Evolutionary conservation across 208 protist genomes (phyloP).

Genomic region (Borovskyia barvae): DNA sequence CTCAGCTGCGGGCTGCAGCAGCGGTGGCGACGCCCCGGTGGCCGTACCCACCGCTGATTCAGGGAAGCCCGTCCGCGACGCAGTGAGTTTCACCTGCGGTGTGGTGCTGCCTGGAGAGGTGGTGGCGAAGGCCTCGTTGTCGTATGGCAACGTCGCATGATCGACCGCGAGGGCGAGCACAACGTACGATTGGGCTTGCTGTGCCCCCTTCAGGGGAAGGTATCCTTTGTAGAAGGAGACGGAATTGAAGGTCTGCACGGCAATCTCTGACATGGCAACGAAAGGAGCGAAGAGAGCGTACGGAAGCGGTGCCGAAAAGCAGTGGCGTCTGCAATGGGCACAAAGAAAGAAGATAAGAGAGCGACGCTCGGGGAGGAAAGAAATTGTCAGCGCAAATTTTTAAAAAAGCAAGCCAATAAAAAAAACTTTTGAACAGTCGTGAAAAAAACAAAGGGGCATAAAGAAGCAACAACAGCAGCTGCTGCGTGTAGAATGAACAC

Average conservation of each 20-base stretch:
- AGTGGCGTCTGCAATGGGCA: no score
- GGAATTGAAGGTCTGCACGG: conserved; percentile 38
- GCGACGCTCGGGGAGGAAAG: background rate
- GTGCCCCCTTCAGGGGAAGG: conserved; percentile 47
- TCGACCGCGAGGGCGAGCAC: conserved; percentile 38
- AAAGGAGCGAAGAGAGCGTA: background rate
- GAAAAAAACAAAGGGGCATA: background rate
- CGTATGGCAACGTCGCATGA: conserved; percentile 4
- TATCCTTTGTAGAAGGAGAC: conserved; percentile 78
- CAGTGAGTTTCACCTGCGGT: background rate
- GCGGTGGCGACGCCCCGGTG: background rate
- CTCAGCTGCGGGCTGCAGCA: background rate
- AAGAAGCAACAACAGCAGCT: no score
- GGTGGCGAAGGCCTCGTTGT: conserved; percentile 7
- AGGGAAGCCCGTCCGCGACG: background rate
- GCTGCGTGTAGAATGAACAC: no score
- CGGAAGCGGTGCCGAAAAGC: background rate
- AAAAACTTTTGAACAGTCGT: background rate
- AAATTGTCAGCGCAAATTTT: no score
- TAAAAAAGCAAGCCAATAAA: no score
- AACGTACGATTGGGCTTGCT: conserved; percentile 44
- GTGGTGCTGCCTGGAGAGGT: background rate
- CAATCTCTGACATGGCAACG: conserved; percentile 33
- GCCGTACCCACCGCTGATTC: background rate
- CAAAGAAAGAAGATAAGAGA: background rate